A percentile compares a stretch with the other conserved stretches of the same genome.
These are phyloP conservation scores for Aspergillus nomiae DNA, from an alignment of 2,329 filamentous ascomycete genomes.

Conservation along the genomic window DNA sequence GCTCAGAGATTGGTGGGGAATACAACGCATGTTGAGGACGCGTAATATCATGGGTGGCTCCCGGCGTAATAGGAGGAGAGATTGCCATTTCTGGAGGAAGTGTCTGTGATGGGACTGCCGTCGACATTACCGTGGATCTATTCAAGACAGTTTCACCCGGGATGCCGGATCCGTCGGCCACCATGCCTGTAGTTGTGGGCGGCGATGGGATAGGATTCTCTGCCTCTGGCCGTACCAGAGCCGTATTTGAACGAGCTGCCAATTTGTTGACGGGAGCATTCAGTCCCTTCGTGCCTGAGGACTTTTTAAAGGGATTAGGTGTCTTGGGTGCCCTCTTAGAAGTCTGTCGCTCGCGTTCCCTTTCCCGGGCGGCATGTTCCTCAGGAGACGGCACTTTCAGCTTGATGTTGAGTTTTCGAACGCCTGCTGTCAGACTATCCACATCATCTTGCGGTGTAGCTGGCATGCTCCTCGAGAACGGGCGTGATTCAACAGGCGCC, in stretches of 20 bases:
- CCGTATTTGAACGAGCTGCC: slow-evolving; percentile 9
- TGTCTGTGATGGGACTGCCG: slow-evolving; percentile 5
- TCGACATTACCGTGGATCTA: neutral
- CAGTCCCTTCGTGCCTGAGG: slow-evolving; percentile 22
- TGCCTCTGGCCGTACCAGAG: slow-evolving; percentile 11
- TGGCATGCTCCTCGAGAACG: slow-evolving; percentile 3
- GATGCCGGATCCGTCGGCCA: neutral
- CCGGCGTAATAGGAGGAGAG: slow-evolving; percentile 31
- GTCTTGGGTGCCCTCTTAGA: slow-evolving; percentile 20
- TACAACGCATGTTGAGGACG: slow-evolving; percentile 26
- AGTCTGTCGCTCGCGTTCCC: slow-evolving; percentile 43
- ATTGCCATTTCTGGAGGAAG: slow-evolving; percentile 9
- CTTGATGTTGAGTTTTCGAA: slow-evolving; percentile 58
- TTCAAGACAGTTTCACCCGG: slow-evolving; percentile 9
- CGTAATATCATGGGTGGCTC: slow-evolving; percentile 9
- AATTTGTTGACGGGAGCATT: slow-evolving; percentile 8
- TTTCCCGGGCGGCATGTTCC: slow-evolving; percentile 57
- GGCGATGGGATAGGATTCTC: neutral
- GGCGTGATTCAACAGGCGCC: slow-evolving; percentile 2
- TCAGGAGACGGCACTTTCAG: slow-evolving; percentile 60
- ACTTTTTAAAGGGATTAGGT: slow-evolving; percentile 35
- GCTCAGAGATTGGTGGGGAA: slow-evolving; percentile 32
- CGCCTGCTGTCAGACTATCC: slow-evolving; percentile 53
- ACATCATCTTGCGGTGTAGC: slow-evolving; percentile 38
- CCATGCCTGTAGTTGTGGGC: slow-evolving; percentile 1